Base-by-base conservation (phyloP, 2,329 filamentous ascomycete genomes). In the Thielaviopsis euricoi region DNA sequence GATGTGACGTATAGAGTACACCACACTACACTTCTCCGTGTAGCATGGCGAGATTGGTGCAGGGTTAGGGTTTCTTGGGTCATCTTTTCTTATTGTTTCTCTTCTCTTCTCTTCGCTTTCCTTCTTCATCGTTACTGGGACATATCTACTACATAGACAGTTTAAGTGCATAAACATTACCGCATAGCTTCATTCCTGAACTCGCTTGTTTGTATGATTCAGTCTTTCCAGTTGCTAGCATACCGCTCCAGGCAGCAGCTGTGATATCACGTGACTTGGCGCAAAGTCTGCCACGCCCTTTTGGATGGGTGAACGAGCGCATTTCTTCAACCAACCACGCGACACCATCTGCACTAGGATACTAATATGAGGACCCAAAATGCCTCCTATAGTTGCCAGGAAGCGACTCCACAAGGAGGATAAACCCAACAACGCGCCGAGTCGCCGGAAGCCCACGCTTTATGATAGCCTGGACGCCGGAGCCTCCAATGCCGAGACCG, bases 321-420 rank as follows among this genome's bases (percentile, higher is more conserved):
- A 33, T 33, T 33, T 33, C 7, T n/a, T 10, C 29, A 10, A 33
- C 29, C 29, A 33, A 33, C 29, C 29, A 33, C 29, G 29, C 29
- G 23, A 10, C 33, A 21, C 26, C 15, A 21, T 52, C 53, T 21
- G 22, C 4, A 23, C 19, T 15, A 33, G 19, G 25, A 13, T 29
- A n/a, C n/a, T n/a, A 10, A 37, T 7, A 56, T 52, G 25, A 46
- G 25, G 21, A 25, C 29, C 54, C 56, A 68, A 53, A 48, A 89
- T 89, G 85, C 83, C 85, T 65, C 84, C 85, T 23, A 72, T 79
- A 62, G 74, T 87, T 17, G 76, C 82, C 53, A 81, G 82, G 64
- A 89, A 89, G 71, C 78, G 83, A 61, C 64, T 81, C 63, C 78
- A 76, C 61, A 29, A 67, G 53, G 65, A 71, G 62, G 52, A 43